Conservation (phyloP, 495 filamentous ascomycete species). For the Hyphodiscus hymeniophilus region DNA sequence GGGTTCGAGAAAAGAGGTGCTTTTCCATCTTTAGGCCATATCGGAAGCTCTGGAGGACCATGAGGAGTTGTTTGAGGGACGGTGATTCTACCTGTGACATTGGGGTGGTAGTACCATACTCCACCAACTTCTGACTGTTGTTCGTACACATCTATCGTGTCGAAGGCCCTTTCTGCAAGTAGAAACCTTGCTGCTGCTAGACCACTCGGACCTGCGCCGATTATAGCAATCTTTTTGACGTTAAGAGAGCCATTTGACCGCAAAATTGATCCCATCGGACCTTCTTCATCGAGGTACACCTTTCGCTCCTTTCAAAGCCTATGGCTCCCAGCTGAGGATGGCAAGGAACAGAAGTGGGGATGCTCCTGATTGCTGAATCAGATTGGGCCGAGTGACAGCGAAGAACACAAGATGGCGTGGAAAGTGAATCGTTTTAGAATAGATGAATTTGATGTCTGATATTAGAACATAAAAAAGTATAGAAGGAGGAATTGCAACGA, state of each 20-base stretch:
- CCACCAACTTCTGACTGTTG: conserved; percentile 69
- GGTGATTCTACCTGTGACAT: conserved; percentile 7
- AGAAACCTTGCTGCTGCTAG: conserved; percentile 64
- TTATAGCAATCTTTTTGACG: conserved; percentile 52
- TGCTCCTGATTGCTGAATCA: too few species aligned
- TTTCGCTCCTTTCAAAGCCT: too few species aligned
- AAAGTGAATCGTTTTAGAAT: too few species aligned
- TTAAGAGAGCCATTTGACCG: conserved; percentile 1
- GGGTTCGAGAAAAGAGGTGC: conserved; percentile 51
- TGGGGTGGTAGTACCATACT: conserved; percentile 67
- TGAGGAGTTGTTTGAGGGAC: conserved; percentile 14
- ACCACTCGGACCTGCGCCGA: conserved; percentile 66
- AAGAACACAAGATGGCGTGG: too few species aligned
- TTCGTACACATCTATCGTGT: conserved; percentile 70
- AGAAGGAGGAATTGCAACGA: too few species aligned
- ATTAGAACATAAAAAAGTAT: too few species aligned
- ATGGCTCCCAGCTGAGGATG: too few species aligned
- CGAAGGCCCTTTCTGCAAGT: conserved; percentile 61
- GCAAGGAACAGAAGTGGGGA: too few species aligned
- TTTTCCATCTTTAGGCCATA: conserved; percentile 27
- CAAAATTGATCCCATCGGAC: conserved; percentile 9
- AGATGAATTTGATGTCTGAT: too few species aligned
- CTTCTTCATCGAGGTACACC: too few species aligned
- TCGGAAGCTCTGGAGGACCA: conserved; percentile 29
- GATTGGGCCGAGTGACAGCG: too few species aligned